Evolutionary conservation across 805 yeast genomes (phyloP).

Genomic region (Saccharomycopsis selenospora): DNA sequence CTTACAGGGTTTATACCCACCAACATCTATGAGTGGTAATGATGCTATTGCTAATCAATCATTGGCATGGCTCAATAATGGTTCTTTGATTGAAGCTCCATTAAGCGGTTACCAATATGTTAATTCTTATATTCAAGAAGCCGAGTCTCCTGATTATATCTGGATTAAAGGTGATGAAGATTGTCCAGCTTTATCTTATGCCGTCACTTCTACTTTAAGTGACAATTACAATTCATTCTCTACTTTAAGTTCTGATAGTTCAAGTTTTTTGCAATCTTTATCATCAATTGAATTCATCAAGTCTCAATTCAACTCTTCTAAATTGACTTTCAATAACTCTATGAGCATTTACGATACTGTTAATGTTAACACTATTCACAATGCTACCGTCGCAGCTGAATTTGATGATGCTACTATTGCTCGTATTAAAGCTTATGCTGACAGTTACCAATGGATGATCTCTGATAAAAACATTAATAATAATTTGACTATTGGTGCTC

Average conservation of each 20-base stretch:
- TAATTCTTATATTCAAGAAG: slow-evolving; percentile 31
- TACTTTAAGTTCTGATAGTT: background rate
- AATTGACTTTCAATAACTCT: slow-evolving; percentile 34
- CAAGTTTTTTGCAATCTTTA: slow-evolving; percentile 23
- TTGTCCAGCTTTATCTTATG: slow-evolving; percentile 35
- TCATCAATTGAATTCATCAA: slow-evolving; percentile 23
- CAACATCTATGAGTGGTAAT: slow-evolving; percentile 26
- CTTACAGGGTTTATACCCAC: slow-evolving; percentile 43
- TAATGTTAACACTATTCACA: slow-evolving; percentile 36
- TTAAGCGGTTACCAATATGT: slow-evolving; percentile 42
- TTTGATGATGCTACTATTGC: slow-evolving; percentile 30
- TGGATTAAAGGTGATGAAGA: slow-evolving; percentile 36
- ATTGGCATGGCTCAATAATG: slow-evolving; percentile 34
- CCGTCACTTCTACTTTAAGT: slow-evolving; percentile 27
- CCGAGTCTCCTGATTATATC: slow-evolving; percentile 32
- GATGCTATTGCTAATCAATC: slow-evolving; percentile 24
- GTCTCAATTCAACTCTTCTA: slow-evolving; percentile 23
- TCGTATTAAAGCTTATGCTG: slow-evolving; percentile 33
- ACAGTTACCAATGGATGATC: slow-evolving; percentile 34
- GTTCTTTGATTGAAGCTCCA: slow-evolving; percentile 33
- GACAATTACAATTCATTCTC: slow-evolving; percentile 22
- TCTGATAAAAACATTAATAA: slow-evolving; percentile 24
- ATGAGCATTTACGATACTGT: slow-evolving; percentile 36
- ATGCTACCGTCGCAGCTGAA: slow-evolving; percentile 30
- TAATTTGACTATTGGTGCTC: slow-evolving; percentile 37